phyloP scores from a whole-genome alignment of 768 basidiomycete genomes.

The Termitomyces sp. region DNA sequence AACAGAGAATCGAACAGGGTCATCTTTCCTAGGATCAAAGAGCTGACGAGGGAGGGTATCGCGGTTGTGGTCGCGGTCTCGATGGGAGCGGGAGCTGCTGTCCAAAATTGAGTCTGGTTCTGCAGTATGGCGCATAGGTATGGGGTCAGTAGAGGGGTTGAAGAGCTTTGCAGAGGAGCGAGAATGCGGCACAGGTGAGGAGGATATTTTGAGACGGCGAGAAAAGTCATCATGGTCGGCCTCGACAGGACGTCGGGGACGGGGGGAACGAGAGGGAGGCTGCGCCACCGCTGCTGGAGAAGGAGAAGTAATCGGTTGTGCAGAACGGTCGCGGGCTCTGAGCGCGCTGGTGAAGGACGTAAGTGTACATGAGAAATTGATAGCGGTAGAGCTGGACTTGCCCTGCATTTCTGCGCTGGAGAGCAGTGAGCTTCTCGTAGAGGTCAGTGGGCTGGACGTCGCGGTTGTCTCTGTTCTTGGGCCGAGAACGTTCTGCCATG shows the following conservation, averaged over 20 bases:
- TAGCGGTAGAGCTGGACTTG: slow-evolving; percentile 26
- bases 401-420: slow-evolving; percentile 64
- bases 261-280: slow-evolving; percentile 14
- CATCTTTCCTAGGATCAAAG: slow-evolving; percentile 88
- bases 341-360: neutral
- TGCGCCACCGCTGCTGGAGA: slow-evolving; percentile 20
- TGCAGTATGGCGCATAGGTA: slow-evolving; percentile 55
- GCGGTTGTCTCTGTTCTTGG: slow-evolving; percentile 38
- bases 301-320: slow-evolving; percentile 27
- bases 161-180: slow-evolving; percentile 50
- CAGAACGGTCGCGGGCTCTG: slow-evolving; percentile 2
- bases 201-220: slow-evolving; percentile 66
- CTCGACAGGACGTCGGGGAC: slow-evolving; percentile 34
- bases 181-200: slow-evolving; percentile 36
- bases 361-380: neutral
- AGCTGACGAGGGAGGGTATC: slow-evolving; percentile 53
- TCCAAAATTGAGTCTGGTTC: slow-evolving; percentile 70
- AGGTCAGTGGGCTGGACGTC: slow-evolving; percentile 43
- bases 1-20: slow-evolving; percentile 82
- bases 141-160: slow-evolving; percentile 70
- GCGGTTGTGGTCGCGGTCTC: slow-evolving; percentile 23
- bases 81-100: slow-evolving; percentile 39
- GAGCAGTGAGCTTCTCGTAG: slow-evolving; percentile 60
- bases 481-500: slow-evolving; percentile 33
- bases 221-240: slow-evolving; percentile 74